A percentile compares a stretch with the other conserved stretches of the same genome.
These are phyloP conservation scores for Candida wancherniae DNA, from an alignment of 805 yeast genomes.

Conservation along the genomic window DNA sequence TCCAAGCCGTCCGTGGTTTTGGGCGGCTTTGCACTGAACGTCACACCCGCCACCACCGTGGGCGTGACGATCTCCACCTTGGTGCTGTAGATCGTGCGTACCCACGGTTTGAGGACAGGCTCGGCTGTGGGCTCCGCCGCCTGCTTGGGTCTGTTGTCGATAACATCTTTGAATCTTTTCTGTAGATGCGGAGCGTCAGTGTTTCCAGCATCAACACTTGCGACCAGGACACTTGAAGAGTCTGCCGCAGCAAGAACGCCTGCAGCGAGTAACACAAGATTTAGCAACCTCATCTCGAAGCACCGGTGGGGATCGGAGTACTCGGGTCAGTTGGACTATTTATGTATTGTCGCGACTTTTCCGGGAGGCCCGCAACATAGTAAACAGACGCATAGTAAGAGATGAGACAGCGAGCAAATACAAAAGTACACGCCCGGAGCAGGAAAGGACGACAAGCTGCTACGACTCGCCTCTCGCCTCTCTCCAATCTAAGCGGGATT, in stretches of 20 bases:
- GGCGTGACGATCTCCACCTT: conserved; percentile 59
- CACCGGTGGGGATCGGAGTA: no score
- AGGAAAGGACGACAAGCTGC: no score
- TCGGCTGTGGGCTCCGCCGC: conserved; percentile 21
- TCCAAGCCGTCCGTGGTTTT: conserved; percentile 62
- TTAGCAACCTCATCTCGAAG: no score
- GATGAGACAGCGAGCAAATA: no score
- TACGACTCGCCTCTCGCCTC: no score
- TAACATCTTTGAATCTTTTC: conserved; percentile 27
- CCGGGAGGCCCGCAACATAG: no score
- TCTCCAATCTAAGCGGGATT: no score
- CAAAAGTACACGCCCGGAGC: no score
- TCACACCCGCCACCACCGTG: conserved; percentile 58
- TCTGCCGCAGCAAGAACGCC: conserved; percentile 1
- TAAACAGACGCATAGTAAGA: no score
- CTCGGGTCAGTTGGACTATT: no score
- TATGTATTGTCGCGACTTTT: no score
- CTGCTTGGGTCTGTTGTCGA: conserved; percentile 27
- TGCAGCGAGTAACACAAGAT: no score
- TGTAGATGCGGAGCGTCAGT: conserved; percentile 16
- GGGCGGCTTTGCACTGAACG: conserved; percentile 67
- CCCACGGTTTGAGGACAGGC: conserved; percentile 55
- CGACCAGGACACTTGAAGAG: conserved; percentile 7
- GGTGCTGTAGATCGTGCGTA: conserved; percentile 59
- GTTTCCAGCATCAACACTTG: conserved; percentile 12